Conservation (phyloP, 1,139 yeast genomes). For the Yamadazyma triangularis region DNA sequence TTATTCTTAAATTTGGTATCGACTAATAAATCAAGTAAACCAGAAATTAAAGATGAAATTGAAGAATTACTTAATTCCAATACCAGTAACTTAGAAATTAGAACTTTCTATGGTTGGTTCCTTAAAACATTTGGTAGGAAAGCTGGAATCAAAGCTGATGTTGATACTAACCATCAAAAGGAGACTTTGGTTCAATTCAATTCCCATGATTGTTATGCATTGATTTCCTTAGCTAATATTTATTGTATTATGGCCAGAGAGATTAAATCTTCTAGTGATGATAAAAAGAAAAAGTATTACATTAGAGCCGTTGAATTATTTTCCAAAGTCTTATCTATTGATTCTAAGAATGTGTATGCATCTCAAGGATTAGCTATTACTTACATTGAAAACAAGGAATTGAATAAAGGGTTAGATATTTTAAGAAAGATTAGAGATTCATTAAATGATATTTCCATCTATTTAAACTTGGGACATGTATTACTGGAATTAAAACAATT, state of each 20-base stretch:
- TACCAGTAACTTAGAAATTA: constrained; percentile 68
- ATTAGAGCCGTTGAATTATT: constrained; percentile 85
- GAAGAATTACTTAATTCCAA: constrained; percentile 49
- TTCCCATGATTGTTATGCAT: constrained; percentile 85
- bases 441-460: constrained; percentile 75
- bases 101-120: constrained; percentile 94
- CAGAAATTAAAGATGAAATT: constrained; percentile 49
- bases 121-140: constrained; percentile 58
- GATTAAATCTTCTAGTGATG: constrained; percentile 49
- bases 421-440: constrained; percentile 90
- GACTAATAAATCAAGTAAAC: constrained; percentile 26
- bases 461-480: constrained; percentile 86
- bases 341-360: constrained; percentile 85
- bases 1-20: constrained; percentile 48
- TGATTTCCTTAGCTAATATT: constrained; percentile 84
- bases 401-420: constrained; percentile 75
- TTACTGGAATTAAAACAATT: constrained; percentile 77
- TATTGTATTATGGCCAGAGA: constrained; percentile 84
- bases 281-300: constrained; percentile 72
- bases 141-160: constrained; percentile 49
- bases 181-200: constrained; percentile 78
- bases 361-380: constrained; percentile 97
- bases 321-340: constrained; percentile 82
- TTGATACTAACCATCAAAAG: constrained; percentile 78
- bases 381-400: constrained; percentile 81